Conservation (phyloP, 2,329 filamentous ascomycete species). For the Phialophora expanda region DNA sequence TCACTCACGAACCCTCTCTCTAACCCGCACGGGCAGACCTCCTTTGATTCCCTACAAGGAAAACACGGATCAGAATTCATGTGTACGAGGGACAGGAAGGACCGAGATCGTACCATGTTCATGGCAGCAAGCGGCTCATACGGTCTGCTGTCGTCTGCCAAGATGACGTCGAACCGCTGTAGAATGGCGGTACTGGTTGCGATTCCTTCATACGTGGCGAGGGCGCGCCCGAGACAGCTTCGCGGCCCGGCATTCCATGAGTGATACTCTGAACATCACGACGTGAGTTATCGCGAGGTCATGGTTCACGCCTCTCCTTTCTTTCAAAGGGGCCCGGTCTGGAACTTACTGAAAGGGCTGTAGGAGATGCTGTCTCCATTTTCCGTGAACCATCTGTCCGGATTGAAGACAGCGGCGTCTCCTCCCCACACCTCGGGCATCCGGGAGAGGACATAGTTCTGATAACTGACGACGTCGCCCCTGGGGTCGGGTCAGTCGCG, state of each 20-base stretch:
- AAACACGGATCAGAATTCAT: slow-evolving; percentile 1
- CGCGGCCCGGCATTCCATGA: slow-evolving; percentile 31
- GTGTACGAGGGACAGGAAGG: background rate
- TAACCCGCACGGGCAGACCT: slow-evolving; percentile 24
- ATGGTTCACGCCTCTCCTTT: background rate
- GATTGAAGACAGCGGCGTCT: slow-evolving; percentile 29
- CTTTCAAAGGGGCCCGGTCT: no score
- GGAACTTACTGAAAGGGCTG: slow-evolving; percentile 29
- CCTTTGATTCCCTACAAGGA: slow-evolving; percentile 19
- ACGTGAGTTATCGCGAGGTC: background rate
- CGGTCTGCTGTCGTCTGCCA: slow-evolving; percentile 21
- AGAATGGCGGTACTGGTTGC: slow-evolving; percentile 26
- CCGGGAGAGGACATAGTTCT: slow-evolving; percentile 29
- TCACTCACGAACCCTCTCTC: slow-evolving; percentile 3
- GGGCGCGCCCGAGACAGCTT: slow-evolving; percentile 28
- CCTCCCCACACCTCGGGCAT: slow-evolving; percentile 31
- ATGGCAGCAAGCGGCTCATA: slow-evolving; percentile 28
- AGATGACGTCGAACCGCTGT: slow-evolving; percentile 26
- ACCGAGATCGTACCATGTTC: slow-evolving; percentile 26
- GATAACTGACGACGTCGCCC: slow-evolving; percentile 30
- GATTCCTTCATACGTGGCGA: slow-evolving; percentile 31
- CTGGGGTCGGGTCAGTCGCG: slow-evolving; percentile 6
- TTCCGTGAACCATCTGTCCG: slow-evolving; percentile 28
- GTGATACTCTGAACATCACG: slow-evolving; percentile 22
- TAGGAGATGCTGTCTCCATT: slow-evolving; percentile 27